phyloP scores from a whole-genome alignment of 352 stramenopile species.

The Sclerospora graminicola region DNA sequence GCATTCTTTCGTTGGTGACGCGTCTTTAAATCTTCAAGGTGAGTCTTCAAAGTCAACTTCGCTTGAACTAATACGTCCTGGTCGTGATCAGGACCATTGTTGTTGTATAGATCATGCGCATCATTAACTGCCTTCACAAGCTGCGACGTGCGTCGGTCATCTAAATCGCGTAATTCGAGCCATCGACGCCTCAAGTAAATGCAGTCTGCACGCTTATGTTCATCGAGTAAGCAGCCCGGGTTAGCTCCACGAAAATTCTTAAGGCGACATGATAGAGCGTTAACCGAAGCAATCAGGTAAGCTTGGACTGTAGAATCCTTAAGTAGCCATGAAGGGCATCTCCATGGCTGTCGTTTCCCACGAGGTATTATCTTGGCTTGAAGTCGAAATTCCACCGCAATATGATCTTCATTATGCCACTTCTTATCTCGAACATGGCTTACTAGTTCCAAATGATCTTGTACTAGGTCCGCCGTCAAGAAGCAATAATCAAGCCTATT shows the following conservation, averaged over 20 bases:
- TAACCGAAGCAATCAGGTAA: neutral
- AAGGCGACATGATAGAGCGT: neutral
- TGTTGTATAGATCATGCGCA: neutral
- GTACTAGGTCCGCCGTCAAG: conserved; percentile 2
- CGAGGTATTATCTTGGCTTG: conserved; percentile 2
- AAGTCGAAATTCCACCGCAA: conserved; percentile 2
- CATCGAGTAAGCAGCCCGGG: neutral
- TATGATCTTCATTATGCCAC: too few species aligned
- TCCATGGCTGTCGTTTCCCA: neutral
- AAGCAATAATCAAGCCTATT: conserved; percentile 10
- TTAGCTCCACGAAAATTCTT: conserved; percentile 2
- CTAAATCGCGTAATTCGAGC: neutral
- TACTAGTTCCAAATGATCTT: conserved; percentile 1
- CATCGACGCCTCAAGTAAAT: neutral
- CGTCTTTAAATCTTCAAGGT: neutral
- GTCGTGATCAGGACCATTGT: neutral
- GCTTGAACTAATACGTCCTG: neutral
- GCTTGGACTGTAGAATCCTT: neutral
- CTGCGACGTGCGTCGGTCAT: neutral
- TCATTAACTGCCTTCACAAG: neutral
- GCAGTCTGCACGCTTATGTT: neutral
- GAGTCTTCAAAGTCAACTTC: neutral
- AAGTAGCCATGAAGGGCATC: conserved; percentile 3
- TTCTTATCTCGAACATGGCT: conserved; percentile 2
- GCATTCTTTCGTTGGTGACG: conserved; percentile 7